A percentile compares a stretch with the other conserved stretches of the same genome.
phyloP scores from a whole-genome alignment of 2,329 filamentous ascomycete genomes.

The Monascus ruber region DNA sequence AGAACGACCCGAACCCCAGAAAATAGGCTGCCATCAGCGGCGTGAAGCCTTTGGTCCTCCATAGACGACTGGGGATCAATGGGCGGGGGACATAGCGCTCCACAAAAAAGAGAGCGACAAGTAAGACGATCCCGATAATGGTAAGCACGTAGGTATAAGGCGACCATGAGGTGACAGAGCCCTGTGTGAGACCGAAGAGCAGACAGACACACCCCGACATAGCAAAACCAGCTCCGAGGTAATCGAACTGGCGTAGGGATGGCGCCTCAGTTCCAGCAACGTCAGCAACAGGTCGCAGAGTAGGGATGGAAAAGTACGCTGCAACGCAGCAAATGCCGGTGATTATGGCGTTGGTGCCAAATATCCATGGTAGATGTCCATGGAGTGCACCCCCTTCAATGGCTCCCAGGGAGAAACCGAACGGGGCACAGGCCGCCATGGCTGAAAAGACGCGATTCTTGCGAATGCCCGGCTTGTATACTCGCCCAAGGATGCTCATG shows the following conservation, averaged over 20 bases:
- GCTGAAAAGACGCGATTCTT: conserved; percentile 40
- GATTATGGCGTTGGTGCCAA: conserved; percentile 33
- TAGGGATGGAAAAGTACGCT: conserved; percentile 30
- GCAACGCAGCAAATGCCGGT: conserved; percentile 24
- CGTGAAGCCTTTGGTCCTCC: conserved; percentile 34
- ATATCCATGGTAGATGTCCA: conserved; percentile 32
- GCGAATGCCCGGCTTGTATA: conserved; percentile 33
- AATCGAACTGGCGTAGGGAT: conserved; percentile 22
- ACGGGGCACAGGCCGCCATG: conserved; percentile 38
- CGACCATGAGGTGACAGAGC: conserved; percentile 38
- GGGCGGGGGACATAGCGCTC: conserved; percentile 34
- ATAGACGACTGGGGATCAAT: conserved; percentile 34
- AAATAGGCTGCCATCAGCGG: conserved; percentile 35
- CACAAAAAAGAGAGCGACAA: conserved; percentile 36
- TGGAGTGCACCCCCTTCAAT: conserved; percentile 33
- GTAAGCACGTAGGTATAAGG: conserved; percentile 39
- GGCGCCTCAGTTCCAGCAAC: conserved; percentile 16
- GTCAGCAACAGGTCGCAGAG: conserved; percentile 21
- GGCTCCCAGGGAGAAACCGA: conserved; percentile 33
- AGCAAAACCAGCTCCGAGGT: conserved; percentile 35
- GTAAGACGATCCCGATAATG: conserved; percentile 36
- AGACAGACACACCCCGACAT: conserved; percentile 42
- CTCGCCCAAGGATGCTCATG: conserved; percentile 36
- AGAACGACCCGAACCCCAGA: conserved; percentile 35
- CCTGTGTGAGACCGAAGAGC: conserved; percentile 47